These are phyloP conservation scores for Mortierella sp. DNA, from an alignment of 371 early-diverging fungal species.

Conservation along the genomic window DNA sequence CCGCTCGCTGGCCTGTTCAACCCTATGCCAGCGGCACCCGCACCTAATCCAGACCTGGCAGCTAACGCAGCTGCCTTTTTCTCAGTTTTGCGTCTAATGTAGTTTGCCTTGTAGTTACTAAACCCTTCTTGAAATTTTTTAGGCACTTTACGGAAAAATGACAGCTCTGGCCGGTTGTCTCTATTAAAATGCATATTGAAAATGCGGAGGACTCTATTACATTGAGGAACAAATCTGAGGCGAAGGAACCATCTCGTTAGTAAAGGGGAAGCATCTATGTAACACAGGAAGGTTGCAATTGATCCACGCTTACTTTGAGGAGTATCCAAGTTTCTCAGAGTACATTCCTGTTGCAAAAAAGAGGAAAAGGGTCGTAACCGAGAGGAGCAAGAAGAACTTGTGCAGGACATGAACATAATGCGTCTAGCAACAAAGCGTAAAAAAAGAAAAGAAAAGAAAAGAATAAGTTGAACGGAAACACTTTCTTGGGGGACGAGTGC, in stretches of 20 bases:
- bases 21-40: neutral
- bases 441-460: neutral
- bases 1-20: slow-evolving; percentile 1
- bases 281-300: neutral
- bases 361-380: slow-evolving; percentile 48
- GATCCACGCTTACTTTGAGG: slow-evolving; percentile 66
- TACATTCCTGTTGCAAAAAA: slow-evolving; percentile 76
- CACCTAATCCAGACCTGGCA: slow-evolving; percentile 16
- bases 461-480: neutral
- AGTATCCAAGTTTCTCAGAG: slow-evolving; percentile 72
- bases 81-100: slow-evolving; percentile 65
- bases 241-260: neutral
- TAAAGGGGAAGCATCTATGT: neutral
- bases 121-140: slow-evolving; percentile 75
- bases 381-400: slow-evolving; percentile 55
- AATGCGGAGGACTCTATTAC: slow-evolving; percentile 74
- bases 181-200: slow-evolving; percentile 78
- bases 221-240: slow-evolving; percentile 74
- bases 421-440: slow-evolving; percentile 17
- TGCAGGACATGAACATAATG: slow-evolving; percentile 50
- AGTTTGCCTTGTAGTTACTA: slow-evolving; percentile 68
- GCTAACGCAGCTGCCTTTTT: slow-evolving; percentile 58
- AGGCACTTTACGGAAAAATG: slow-evolving; percentile 72
- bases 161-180: slow-evolving; percentile 63
- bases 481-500: neutral